phyloP scores from a whole-genome alignment of 495 filamentous ascomycete species.

The Podospora anserina region DNA sequence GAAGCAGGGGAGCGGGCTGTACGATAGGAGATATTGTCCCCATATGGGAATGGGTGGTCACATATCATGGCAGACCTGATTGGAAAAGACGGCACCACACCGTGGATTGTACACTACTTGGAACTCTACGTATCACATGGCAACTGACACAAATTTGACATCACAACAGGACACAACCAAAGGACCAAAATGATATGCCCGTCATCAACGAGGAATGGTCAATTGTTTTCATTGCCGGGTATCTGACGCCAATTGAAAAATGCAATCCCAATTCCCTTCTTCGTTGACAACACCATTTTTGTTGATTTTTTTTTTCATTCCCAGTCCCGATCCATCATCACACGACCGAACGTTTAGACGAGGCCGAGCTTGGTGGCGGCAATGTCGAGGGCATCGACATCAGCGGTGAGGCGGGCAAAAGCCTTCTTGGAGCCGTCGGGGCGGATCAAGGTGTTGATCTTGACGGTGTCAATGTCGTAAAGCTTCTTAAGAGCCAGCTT shows the following conservation, averaged over 20 bases:
- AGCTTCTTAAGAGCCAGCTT: slow-evolving; percentile 98
- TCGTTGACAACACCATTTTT: slow-evolving; percentile 21
- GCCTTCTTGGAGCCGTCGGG: slow-evolving; percentile 99
- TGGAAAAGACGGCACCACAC: neutral
- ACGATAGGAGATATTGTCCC: neutral
- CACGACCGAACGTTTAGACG: slow-evolving; percentile 59
- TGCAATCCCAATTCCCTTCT: slow-evolving; percentile 33
- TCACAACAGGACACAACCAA: neutral
- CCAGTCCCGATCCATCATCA: slow-evolving; percentile 9
- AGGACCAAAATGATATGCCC: slow-evolving; percentile 1
- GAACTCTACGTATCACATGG: neutral
- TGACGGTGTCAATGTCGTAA: slow-evolving; percentile 95
- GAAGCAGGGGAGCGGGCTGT: neutral
- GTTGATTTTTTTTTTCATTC: slow-evolving; percentile 19
- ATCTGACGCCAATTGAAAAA: slow-evolving; percentile 38
- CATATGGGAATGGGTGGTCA: neutral
- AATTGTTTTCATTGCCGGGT: slow-evolving; percentile 37
- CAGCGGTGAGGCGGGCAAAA: slow-evolving; percentile 86
- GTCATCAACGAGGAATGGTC: slow-evolving; percentile 26
- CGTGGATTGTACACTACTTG: neutral
- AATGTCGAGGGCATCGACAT: slow-evolving; percentile 98
- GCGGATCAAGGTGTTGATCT: slow-evolving; percentile 98
- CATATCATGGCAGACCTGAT: neutral
- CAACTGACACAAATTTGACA: neutral
- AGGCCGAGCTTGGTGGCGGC: slow-evolving; percentile 97